phyloP scores from a whole-genome alignment of 1,284 basidiomycete species.

The Violaceomyces palustris region DNA sequence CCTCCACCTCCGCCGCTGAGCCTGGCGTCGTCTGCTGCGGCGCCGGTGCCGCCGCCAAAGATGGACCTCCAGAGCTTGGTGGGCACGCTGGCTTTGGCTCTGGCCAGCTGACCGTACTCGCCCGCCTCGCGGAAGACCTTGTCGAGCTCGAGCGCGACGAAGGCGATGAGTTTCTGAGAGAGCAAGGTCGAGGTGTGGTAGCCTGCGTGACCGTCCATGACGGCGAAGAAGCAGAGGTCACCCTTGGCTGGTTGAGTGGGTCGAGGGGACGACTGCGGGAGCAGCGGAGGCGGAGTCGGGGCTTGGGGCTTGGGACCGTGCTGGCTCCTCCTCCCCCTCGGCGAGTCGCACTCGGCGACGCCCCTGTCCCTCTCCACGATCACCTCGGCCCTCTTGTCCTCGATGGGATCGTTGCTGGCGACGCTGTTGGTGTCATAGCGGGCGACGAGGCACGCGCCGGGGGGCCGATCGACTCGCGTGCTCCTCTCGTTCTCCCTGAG shows the following conservation, averaged over 20 bases:
- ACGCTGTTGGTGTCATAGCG: conserved; percentile 51
- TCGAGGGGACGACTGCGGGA: background rate
- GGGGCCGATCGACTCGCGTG: conserved; percentile 40
- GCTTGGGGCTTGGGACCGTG: background rate
- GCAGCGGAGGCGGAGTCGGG: background rate
- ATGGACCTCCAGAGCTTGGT: conserved; percentile 41
- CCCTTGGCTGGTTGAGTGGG: conserved; percentile 20
- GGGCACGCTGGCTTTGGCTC: conserved; percentile 43
- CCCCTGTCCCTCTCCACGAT: conserved; percentile 48
- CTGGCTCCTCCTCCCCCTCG: background rate
- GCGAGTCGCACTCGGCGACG: conserved; percentile 8
- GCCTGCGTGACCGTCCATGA: conserved; percentile 91
- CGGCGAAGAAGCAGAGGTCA: conserved; percentile 64
- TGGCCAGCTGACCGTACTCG: conserved; percentile 47
- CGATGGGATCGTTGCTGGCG: conserved; percentile 48
- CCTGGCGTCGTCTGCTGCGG: no score
- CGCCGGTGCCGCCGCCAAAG: conserved; percentile 31
- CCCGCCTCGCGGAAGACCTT: conserved; percentile 55
- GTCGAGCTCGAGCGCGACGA: conserved; percentile 72
- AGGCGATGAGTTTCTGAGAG: conserved; percentile 77
- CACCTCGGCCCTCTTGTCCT: conserved; percentile 49
- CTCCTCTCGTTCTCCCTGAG: conserved; percentile 42
- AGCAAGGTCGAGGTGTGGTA: conserved; percentile 78
- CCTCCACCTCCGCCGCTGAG: conserved; percentile 15
- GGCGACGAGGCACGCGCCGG: conserved; percentile 42